Base-by-base conservation (phyloP, 1,139 yeast species). In the Petasospora fabianii region DNA sequence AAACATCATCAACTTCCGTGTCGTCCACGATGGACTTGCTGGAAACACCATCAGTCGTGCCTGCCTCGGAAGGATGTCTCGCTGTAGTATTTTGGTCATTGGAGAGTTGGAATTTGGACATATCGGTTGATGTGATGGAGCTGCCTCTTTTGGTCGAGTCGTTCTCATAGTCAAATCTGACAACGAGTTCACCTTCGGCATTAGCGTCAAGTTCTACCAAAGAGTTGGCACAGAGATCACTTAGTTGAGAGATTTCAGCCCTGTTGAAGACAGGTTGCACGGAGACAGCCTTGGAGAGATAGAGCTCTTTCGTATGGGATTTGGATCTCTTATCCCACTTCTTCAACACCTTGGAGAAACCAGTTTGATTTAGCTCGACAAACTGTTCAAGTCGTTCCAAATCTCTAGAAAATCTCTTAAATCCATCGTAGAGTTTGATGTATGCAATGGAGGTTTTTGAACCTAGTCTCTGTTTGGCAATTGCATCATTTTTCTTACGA, bases 301-400 rank as follows among this genome's bases (percentile, higher is more conserved):
- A 92, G 38, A 92, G 70, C 60, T 92, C 98, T 58, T 88, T 88
- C 9, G 97, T 90, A 52, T 87, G 95, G 2, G 96, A 85, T 54
- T 90, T 88, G 15, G 97, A 87, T 46, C 97, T 71, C 62, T 92
- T 92, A 62, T 92, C 98, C 98, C 98, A 92, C 65, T 92, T 92
- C 60, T 92, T 92, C 53, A 92, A 75, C 24, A 87, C 97, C 62
- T 92, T 92, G 22, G 94, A 81, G 62, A 92, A 92, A 14, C 97
- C 98, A 0, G 96, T 87, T 55, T 92, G 96, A 58, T 92, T 92
- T 45, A 92, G 69, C 59, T 90, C 96, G 31, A 92, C 88, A 62
- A 86, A 92, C 61, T 90, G 97, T 58, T 92, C 96, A 21, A 92
- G 68, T 42, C 95, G 73, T 48, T 85, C 82, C 48, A 92, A 68